Evolutionary conservation across 495 filamentous ascomycete genomes (phyloP), one percentile per base, ranked within the genome.

Genomic region (Neurospora sp.): DNA sequence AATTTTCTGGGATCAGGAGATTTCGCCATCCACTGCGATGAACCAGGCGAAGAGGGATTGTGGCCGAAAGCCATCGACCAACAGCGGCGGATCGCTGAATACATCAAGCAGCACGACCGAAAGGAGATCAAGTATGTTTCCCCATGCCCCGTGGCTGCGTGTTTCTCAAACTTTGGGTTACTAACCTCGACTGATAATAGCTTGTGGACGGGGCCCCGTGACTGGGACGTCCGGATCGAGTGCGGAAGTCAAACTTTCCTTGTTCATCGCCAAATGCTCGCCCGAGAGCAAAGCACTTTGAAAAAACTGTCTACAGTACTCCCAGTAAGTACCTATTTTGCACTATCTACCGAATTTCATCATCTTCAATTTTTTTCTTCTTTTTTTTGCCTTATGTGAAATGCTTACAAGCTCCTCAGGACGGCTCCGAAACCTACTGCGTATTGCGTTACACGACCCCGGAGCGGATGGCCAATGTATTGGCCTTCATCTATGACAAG

Each of bases 401-500:
- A 59, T 59, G 20, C 41, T 73, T 35, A 70, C 39, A 12, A 16
- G 5, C 10, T 16, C 54, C 0, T 35, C 39, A 76, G 7, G 75
- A 39, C 2, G 69, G 69, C 3, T 12, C 20, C 48, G 7, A 3
- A 6, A 59, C 20, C 20, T 3, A 27, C 23, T 31, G 3, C 20
- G 5, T 7, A 5, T 59, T 2, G 5, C 11, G 1, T 7, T 16
- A 66, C 74, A 77, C 41, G 11, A 66, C 40, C 14, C 27, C 5
- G 12, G 23, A n/a, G 18, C 72, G 72, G 23, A 54, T 80, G 27
- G 70, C n/a, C 6, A 39, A 62, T 16, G 77, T 70, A 4, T 54
- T 81, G 2, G 35, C 72, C 2, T 81, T 75, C 40, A 79, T 81
- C 74, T 81, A 81, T 62, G 42, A 66, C 39, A 69, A 77, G 38